Evolutionary conservation across 2,329 filamentous ascomycete species (phyloP).

Genomic region (Paecilomyces variotii): DNA sequence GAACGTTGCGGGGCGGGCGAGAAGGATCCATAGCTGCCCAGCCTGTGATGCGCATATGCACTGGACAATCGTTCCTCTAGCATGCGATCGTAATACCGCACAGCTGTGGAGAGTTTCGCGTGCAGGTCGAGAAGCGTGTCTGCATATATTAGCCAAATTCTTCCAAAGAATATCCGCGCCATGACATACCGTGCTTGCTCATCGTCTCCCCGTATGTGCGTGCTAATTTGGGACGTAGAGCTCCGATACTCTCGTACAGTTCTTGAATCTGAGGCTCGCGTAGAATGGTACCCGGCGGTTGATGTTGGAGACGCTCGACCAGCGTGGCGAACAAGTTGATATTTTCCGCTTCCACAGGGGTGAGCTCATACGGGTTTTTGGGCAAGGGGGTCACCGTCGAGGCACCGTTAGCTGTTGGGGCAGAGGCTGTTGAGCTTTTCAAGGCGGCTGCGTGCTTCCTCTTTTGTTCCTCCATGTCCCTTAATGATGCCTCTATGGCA

Average conservation of each 20-base stretch:
- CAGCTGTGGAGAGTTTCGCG: conserved; percentile 89
- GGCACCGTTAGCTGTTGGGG: conserved; percentile 40
- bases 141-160: conserved; percentile 29
- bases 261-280: conserved; percentile 97
- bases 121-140: conserved; percentile 91
- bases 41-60: conserved; percentile 75
- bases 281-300: conserved; percentile 91
- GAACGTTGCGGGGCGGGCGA: conserved; percentile 44
- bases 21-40: conserved; percentile 51
- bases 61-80: conserved; percentile 89
- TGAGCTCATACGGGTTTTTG: conserved; percentile 92
- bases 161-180: neutral
- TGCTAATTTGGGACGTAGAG: conserved; percentile 83
- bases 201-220: conserved; percentile 97
- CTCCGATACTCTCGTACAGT: conserved; percentile 93
- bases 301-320: conserved; percentile 88
- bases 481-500: conserved; percentile 87
- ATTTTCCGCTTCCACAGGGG: conserved; percentile 88
- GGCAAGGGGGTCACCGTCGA: conserved; percentile 51
- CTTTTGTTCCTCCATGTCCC: conserved; percentile 98
- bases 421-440: conserved; percentile 64
- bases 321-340: conserved; percentile 93
- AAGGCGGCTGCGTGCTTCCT: conserved; percentile 76
- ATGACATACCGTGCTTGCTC: conserved; percentile 84
- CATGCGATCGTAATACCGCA: conserved; percentile 97